Evolutionary conservation across 352 stramenopile genomes (phyloP).

Genomic region (Pythium pyrilobum): DNA sequence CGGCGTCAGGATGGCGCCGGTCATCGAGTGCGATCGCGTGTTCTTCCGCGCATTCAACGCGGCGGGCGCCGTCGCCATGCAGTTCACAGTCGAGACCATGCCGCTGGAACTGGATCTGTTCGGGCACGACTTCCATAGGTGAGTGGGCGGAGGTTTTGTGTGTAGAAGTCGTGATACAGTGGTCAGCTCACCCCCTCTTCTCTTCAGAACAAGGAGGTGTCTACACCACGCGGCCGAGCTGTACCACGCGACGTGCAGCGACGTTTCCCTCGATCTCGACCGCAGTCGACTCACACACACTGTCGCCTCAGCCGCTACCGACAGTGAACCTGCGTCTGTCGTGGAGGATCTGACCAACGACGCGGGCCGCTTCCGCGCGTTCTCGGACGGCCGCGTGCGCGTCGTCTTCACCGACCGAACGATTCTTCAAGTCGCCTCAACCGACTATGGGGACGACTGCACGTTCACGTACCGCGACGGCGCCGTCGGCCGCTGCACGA

Average conservation of each 20-base stretch:
- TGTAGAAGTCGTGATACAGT: too few relatives aligned
- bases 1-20: not conserved
- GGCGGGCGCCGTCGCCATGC: conserved; percentile 25
- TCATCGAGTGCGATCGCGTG: conserved; percentile 26
- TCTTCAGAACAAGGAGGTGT: not conserved
- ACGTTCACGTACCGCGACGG: conserved; percentile 53
- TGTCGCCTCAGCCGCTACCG: not conserved
- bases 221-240: conserved; percentile 7
- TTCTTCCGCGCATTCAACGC: conserved; percentile 51
- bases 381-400: conserved; percentile 52
- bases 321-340: not conserved
- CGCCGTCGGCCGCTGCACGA: conserved; percentile 26
- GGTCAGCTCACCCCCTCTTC: not conserved
- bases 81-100: conserved; percentile 62
- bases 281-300: not conserved
- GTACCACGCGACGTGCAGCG: not conserved
- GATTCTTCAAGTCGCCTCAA: conserved; percentile 47
- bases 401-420: conserved; percentile 67
- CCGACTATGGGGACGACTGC: conserved; percentile 24
- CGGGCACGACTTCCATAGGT: conserved; percentile 2
- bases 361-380: conserved; percentile 59
- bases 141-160: not conserved
- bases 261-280: not conserved
- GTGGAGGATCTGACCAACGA: conserved; percentile 31
- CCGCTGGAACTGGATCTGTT: conserved; percentile 21